These are phyloP conservation scores for Plasmopara muralis DNA, from an alignment of 352 stramenopile genomes.

Conservation along the genomic window DNA sequence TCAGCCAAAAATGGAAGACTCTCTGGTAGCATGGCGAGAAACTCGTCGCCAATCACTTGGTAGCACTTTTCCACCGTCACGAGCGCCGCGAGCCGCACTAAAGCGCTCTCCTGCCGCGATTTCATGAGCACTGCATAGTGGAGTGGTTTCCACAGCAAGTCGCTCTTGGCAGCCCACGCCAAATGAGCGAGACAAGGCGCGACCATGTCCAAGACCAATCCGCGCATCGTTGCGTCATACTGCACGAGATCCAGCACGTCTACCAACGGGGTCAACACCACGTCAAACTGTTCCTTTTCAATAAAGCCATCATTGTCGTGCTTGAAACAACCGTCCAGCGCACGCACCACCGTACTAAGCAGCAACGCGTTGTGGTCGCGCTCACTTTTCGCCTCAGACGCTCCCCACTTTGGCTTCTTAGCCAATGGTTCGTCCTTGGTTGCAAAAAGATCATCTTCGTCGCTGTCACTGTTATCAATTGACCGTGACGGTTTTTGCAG, in stretches of 20 bases:
- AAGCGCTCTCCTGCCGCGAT: constrained; percentile 53
- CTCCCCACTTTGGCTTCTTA: constrained; percentile 55
- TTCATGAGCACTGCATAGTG: constrained; percentile 88
- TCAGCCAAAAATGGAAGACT: constrained; percentile 86
- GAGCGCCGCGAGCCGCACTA: constrained; percentile 68
- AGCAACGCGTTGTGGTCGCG: constrained; percentile 40
- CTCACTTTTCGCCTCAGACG: constrained; percentile 14
- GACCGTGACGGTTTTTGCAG: constrained; percentile 34
- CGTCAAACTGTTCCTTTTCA: constrained; percentile 82
- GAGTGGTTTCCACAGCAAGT: constrained; percentile 85
- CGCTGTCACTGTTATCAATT: constrained; percentile 23
- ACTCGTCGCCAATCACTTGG: constrained; percentile 82
- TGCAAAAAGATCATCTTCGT: constrained; percentile 33
- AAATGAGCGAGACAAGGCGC: constrained; percentile 68
- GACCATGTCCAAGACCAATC: constrained; percentile 65
- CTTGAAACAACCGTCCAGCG: constrained; percentile 79
- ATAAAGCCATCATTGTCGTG: constrained; percentile 85
- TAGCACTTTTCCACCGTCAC: constrained; percentile 84
- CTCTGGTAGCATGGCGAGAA: constrained; percentile 83
- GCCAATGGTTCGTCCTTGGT: constrained; percentile 41
- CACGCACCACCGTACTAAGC: constrained; percentile 50
- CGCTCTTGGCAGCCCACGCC: constrained; percentile 80
- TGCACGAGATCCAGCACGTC: constrained; percentile 71
- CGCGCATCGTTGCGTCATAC: constrained; percentile 29
- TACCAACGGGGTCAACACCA: constrained; percentile 63